Evolutionary conservation across 2,329 filamentous ascomycete genomes (phyloP).

Genomic region (Karstenula rhodostoma): DNA sequence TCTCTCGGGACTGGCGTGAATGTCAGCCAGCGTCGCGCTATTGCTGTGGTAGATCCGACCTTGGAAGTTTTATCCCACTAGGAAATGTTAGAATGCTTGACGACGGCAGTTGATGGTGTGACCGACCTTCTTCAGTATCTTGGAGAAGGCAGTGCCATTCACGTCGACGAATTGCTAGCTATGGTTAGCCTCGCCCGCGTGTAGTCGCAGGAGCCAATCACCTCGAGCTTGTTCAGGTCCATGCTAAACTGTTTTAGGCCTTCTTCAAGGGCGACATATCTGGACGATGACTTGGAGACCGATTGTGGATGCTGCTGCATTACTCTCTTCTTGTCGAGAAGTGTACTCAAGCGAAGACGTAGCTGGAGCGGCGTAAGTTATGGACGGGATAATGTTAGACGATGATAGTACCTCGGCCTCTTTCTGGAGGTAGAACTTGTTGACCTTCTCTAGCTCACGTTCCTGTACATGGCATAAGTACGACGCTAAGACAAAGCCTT

Average conservation of each 20-base stretch:
- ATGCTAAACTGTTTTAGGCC: slow-evolving; percentile 97
- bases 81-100: slow-evolving; percentile 46
- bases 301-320: slow-evolving; percentile 80
- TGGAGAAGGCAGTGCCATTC: slow-evolving; percentile 96
- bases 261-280: slow-evolving; percentile 94
- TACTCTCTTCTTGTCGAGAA: slow-evolving; percentile 94
- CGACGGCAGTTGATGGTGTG: slow-evolving; percentile 6
- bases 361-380: slow-evolving; percentile 65
- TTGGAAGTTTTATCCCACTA: slow-evolving; percentile 99
- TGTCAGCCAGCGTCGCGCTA: slow-evolving; percentile 43
- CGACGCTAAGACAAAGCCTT: background rate
- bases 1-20: slow-evolving; percentile 78
- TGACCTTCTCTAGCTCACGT: slow-evolving; percentile 97
- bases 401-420: slow-evolving; percentile 82
- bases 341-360: slow-evolving; percentile 88
- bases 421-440: slow-evolving; percentile 96
- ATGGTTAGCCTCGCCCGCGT: slow-evolving; percentile 34
- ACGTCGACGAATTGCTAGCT: slow-evolving; percentile 92
- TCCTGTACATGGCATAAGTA: slow-evolving; percentile 65
- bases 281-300: slow-evolving; percentile 85
- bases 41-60: slow-evolving; percentile 53
- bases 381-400: slow-evolving; percentile 11
- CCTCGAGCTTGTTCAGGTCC: slow-evolving; percentile 91
- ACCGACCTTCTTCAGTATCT: slow-evolving; percentile 91
- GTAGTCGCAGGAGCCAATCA: slow-evolving; percentile 45